A percentile compares a stretch with the other conserved stretches of the same genome.
These are phyloP conservation scores for Geotrichum siamense DNA, from an alignment of 1,139 yeast species.

Conservation along the genomic window DNA sequence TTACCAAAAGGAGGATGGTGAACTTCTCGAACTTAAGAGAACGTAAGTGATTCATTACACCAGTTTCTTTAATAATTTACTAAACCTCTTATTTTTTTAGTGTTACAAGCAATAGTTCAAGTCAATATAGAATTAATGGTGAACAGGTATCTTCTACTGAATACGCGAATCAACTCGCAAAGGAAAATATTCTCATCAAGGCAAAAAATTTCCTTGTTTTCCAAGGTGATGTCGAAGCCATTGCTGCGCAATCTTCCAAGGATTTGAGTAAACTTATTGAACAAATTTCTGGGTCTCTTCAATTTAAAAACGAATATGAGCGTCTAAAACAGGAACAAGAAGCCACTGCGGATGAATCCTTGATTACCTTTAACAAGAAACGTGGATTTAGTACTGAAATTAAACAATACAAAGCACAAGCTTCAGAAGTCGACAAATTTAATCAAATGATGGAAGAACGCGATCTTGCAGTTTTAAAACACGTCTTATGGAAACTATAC, in stretches of 20 bases:
- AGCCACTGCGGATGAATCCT: conserved; percentile 54
- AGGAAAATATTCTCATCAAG: conserved; percentile 78
- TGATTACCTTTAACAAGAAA: conserved; percentile 61
- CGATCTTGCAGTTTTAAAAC: conserved; percentile 42
- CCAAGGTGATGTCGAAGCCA: conserved; percentile 94
- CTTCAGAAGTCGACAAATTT: conserved; percentile 63
- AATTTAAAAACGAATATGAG: conserved; percentile 63
- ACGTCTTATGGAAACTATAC: conserved; percentile 58
- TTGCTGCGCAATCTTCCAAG: conserved; percentile 78
- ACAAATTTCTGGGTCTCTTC: conserved; percentile 74
- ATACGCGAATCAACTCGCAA: conserved; percentile 58
- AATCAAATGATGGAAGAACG: conserved; percentile 47
- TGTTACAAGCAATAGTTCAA: conserved; percentile 41
- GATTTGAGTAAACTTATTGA: conserved; percentile 74
- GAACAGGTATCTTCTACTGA: conserved; percentile 54
- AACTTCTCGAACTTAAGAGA: conserved; percentile 26
- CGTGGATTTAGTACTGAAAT: conserved; percentile 70
- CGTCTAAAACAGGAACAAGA: conserved; percentile 50
- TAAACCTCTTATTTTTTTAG: conserved; percentile 1
- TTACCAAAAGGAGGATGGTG: conserved; percentile 54
- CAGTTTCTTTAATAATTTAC: background rate
- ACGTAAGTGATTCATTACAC: conserved; percentile 20
- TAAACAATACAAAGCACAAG: conserved; percentile 71
- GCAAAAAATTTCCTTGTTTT: conserved; percentile 90
- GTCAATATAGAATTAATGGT: conserved; percentile 66